Percentiles rank a stretch among this genome's conserved stretches.
Evolutionary conservation across 1,139 yeast species (phyloP).

Genomic region (Zygosaccharomyces pseudobailii): DNA sequence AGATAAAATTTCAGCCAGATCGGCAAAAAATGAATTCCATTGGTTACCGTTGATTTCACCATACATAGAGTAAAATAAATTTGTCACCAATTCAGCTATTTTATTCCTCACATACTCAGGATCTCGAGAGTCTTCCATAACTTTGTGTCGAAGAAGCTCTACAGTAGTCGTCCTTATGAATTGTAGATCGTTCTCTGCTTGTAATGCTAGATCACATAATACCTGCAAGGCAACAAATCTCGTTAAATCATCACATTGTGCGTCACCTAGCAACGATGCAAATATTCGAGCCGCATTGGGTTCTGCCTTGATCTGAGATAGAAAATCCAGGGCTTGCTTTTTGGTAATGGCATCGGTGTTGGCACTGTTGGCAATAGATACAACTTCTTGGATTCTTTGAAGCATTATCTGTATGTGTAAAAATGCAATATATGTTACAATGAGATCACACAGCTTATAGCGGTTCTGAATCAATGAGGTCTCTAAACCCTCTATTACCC

Average conservation of each 20-base stretch:
- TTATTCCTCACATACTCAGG: slow-evolving; percentile 72
- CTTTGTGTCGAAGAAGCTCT: slow-evolving; percentile 38
- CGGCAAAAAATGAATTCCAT: slow-evolving; percentile 67
- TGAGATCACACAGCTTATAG: background rate
- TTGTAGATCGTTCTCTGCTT: slow-evolving; percentile 12
- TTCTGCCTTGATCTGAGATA: slow-evolving; percentile 70
- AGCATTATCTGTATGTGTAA: slow-evolving; percentile 46
- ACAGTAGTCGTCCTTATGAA: slow-evolving; percentile 41
- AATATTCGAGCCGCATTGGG: slow-evolving; percentile 79
- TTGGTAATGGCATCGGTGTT: slow-evolving; percentile 65
- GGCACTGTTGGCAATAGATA: slow-evolving; percentile 79
- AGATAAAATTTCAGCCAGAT: slow-evolving; percentile 44
- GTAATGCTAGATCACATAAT: slow-evolving; percentile 52
- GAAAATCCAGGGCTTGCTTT: slow-evolving; percentile 78
- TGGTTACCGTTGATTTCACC: slow-evolving; percentile 39
- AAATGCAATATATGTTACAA: background rate
- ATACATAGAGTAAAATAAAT: slow-evolving; percentile 65
- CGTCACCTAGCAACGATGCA: slow-evolving; percentile 51
- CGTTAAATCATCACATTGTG: slow-evolving; percentile 44
- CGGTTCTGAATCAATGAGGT: background rate
- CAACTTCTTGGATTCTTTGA: slow-evolving; percentile 88
- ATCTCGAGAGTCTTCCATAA: slow-evolving; percentile 40
- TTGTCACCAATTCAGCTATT: slow-evolving; percentile 67
- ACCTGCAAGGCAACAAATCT: slow-evolving; percentile 83
- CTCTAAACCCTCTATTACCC: background rate